Evolutionary conservation across 495 filamentous ascomycete genomes (phyloP).

Genomic region (Delitschia confertaspora): DNA sequence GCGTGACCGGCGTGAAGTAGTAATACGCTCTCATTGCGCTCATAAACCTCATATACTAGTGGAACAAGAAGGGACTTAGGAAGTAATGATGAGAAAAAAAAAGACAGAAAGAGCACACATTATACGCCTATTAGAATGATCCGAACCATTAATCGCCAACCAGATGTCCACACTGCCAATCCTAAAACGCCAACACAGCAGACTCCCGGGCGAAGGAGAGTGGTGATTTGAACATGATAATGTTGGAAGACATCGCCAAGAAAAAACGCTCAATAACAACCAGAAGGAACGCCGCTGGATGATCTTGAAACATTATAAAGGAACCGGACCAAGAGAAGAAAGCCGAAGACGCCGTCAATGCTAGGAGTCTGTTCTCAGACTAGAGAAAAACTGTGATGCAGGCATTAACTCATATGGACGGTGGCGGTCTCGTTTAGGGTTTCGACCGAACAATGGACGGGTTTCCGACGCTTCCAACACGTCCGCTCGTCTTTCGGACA

Average conservation of each 20-base stretch:
- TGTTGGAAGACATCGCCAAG: slow-evolving; percentile 2
- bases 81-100: slow-evolving; percentile 1
- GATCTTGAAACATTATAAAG: too few species aligned
- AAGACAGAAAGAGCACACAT: background rate
- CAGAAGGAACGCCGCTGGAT: background rate
- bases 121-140: background rate
- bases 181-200: slow-evolving; percentile 10
- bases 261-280: background rate
- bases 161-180: slow-evolving; percentile 13
- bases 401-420: background rate
- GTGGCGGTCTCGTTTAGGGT: slow-evolving; percentile 1
- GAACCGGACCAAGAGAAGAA: slow-evolving; percentile 1
- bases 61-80: slow-evolving; percentile 3
- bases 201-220: too few species aligned
- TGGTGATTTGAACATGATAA: background rate
- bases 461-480: slow-evolving; percentile 67
- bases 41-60: slow-evolving; percentile 23
- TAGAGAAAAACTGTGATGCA: too few species aligned
- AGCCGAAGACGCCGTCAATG: slow-evolving; percentile 11
- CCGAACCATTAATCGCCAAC: background rate
- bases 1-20: too few species aligned
- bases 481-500: slow-evolving; percentile 85
- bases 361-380: slow-evolving; percentile 10
- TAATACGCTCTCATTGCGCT: slow-evolving; percentile 22
- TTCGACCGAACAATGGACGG: slow-evolving; percentile 13